Base-by-base conservation (phyloP, 2,329 filamentous ascomycete genomes). In the Aspergillus sojae region DNA sequence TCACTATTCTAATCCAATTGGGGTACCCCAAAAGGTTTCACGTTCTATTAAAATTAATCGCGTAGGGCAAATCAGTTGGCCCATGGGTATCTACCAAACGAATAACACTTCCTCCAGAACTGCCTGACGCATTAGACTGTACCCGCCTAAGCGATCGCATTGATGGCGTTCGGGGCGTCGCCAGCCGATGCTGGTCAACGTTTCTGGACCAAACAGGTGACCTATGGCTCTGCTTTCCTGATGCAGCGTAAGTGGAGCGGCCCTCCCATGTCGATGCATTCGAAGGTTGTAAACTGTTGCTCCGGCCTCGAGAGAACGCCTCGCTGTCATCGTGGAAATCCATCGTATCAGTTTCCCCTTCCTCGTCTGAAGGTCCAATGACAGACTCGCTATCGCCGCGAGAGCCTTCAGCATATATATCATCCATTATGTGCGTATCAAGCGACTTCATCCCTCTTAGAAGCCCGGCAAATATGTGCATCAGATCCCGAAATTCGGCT, bases 381-480 rank as follows among this genome's bases (percentile, higher is more conserved):
- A 75, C 48, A 1, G 77, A 79, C 60, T 76, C 75, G 26, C 70
- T 74, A 19, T 71, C 71, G 26, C 57, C 62, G 39, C 60, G 57
- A 19, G 70, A 73, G 26, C 70, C 72, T 41, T 63, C 67, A 6
- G 67, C 70, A 21, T 67, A 70, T 14, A 78, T 67, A 36, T 74
- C 72, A 30, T 79, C 79, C 23, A 92, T 73, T 5, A 88, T 75
- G 0, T 79, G 79, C 0, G 85, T 80, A 62, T 90, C 82, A 3
- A 92, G 79, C 0, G 86, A 83, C 32, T 82, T 85, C 91, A 98
- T 96, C 21, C 84, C 86, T 58, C 91, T 87, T 16, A 98, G 81
- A 0, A 98, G 81, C 59, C 91, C 88, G 2, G 94, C 91, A 77
- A 98, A 97, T 30, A 91, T 83, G 62, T 88, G 86, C 93, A 97